Evolutionary conservation across 2,329 filamentous ascomycete genomes (phyloP).

Genomic region (Penicillium brevicompactum): DNA sequence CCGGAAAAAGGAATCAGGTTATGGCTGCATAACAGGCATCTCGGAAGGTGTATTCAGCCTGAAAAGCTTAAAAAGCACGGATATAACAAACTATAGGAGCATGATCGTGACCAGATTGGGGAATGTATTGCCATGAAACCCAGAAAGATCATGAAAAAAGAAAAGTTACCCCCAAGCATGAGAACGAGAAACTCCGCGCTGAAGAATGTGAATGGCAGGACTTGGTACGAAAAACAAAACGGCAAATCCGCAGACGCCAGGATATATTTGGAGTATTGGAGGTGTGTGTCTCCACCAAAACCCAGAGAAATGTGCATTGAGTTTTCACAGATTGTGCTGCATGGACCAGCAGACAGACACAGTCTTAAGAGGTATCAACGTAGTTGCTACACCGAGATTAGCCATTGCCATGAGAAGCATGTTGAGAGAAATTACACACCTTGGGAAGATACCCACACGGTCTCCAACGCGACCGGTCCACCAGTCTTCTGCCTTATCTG

Average conservation of each 20-base stretch:
- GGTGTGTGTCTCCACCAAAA: constrained; percentile 12
- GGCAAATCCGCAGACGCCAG: constrained; percentile 19
- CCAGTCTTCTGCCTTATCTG: constrained; percentile 93
- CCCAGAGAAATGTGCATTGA: constrained; percentile 17
- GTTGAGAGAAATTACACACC: constrained; percentile 48
- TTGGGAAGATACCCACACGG: constrained; percentile 89
- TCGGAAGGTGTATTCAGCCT: not conserved
- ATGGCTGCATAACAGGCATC: not conserved
- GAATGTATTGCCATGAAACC: constrained; percentile 8
- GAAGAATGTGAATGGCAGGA: constrained; percentile 12
- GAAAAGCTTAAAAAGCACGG: not conserved
- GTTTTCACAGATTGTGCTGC: constrained; percentile 22
- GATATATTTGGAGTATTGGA: constrained; percentile 18
- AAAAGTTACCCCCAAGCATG: not conserved
- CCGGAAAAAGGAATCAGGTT: not conserved
- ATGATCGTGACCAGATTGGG: constrained; percentile 11
- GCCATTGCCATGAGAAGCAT: not conserved
- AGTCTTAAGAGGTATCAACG: constrained; percentile 35
- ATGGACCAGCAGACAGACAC: constrained; percentile 17
- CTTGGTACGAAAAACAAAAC: constrained; percentile 4
- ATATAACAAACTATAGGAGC: constrained; percentile 6
- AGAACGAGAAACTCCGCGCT: constrained; percentile 26
- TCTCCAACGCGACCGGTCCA: constrained; percentile 92
- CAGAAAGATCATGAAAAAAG: constrained; percentile 1
- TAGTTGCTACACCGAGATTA: constrained; percentile 36